Percentiles rank a stretch among this genome's conserved stretches.
Evolutionary conservation across 2,329 filamentous ascomycete genomes (phyloP).

Genomic region (Sarocladium brachiariae): DNA sequence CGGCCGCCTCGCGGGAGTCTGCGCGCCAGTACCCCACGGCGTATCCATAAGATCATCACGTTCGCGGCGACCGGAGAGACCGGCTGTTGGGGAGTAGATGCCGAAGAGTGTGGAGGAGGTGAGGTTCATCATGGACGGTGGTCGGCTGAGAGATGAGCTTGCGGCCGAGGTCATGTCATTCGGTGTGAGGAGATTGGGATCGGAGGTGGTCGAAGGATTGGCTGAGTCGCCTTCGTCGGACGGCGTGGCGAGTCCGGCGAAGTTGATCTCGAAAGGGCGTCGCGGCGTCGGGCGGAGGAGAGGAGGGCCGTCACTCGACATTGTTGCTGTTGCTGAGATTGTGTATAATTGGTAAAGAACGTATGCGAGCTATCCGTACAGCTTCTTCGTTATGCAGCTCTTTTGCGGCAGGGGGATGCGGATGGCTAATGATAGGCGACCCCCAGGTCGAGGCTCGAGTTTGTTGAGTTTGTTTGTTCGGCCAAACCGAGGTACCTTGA

Average conservation of each 20-base stretch:
- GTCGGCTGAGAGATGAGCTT: slow-evolving; percentile 46
- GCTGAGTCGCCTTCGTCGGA: slow-evolving; percentile 25
- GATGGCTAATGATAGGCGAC: too few relatives aligned
- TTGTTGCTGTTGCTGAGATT: slow-evolving; percentile 12
- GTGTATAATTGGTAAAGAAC: too few relatives aligned
- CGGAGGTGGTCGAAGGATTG: slow-evolving; percentile 26
- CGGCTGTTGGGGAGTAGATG: slow-evolving; percentile 71
- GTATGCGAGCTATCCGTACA: too few relatives aligned
- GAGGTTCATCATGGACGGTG: slow-evolving; percentile 75
- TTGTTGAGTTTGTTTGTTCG: too few relatives aligned
- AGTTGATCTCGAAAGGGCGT: slow-evolving; percentile 59
- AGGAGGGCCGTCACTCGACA: slow-evolving; percentile 41
- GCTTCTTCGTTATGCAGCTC: too few relatives aligned
- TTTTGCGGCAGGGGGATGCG: too few relatives aligned
- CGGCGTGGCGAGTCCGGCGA: slow-evolving; percentile 37
- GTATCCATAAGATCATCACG: slow-evolving; percentile 52
- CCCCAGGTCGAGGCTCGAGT: too few relatives aligned
- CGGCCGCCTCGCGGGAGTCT: slow-evolving; percentile 52
- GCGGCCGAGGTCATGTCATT: background rate
- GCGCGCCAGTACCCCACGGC: slow-evolving; percentile 72
- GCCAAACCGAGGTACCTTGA: too few relatives aligned
- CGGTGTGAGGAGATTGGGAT: slow-evolving; percentile 2
- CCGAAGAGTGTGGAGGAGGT: slow-evolving; percentile 85
- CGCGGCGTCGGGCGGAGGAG: slow-evolving; percentile 65
- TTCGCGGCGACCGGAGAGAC: slow-evolving; percentile 34